Evolutionary conservation across 2,329 filamentous ascomycete genomes (phyloP).

Genomic region (Cladosporium cucumerinum): DNA sequence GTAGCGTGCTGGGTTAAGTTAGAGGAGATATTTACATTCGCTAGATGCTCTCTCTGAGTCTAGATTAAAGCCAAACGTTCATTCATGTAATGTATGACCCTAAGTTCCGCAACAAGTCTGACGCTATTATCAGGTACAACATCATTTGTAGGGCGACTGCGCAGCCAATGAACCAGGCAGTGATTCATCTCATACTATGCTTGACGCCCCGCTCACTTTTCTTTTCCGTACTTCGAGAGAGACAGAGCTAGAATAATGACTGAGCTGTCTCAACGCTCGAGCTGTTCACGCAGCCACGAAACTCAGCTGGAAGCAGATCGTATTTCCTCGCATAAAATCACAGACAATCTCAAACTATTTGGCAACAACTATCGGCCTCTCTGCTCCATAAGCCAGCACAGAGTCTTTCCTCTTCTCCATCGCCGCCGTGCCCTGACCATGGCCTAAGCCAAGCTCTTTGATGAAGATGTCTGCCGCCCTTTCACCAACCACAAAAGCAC

Average conservation of each 20-base stretch:
- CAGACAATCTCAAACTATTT: background rate
- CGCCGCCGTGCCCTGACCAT: background rate
- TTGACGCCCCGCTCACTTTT: background rate
- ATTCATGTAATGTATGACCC: background rate
- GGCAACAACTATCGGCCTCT: background rate
- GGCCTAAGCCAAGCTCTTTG: slow-evolving; percentile 36
- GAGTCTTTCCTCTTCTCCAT: slow-evolving; percentile 3
- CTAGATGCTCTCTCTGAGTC: background rate
- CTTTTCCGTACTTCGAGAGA: background rate
- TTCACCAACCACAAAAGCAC: slow-evolving; percentile 43
- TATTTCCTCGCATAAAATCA: background rate
- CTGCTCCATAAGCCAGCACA: background rate
- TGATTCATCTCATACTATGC: background rate
- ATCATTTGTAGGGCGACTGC: too few species aligned
- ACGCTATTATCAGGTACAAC: too few species aligned
- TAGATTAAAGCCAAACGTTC: too few species aligned
- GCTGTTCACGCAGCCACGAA: background rate
- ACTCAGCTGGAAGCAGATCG: background rate
- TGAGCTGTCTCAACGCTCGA: background rate
- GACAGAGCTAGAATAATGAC: background rate
- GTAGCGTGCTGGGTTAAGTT: background rate
- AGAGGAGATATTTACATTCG: background rate
- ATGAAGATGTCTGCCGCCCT: slow-evolving; percentile 42
- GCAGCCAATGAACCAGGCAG: too few species aligned
- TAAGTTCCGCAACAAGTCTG: too few species aligned